Evolutionary conservation across 495 filamentous ascomycete genomes (phyloP).

Genomic region (Trichoderma gamsii): DNA sequence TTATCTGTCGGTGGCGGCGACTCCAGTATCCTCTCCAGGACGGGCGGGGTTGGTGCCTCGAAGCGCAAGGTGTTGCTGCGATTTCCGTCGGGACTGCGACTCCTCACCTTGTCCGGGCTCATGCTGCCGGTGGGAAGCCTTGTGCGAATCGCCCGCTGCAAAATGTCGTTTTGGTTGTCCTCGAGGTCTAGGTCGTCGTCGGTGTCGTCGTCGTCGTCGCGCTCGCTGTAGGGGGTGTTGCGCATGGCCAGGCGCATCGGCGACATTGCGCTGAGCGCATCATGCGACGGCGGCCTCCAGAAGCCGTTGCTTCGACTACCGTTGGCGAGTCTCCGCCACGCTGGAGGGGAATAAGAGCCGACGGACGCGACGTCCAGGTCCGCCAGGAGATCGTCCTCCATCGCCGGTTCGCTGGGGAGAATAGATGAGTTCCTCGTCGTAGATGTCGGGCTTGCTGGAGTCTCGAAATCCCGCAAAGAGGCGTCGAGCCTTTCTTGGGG

Average conservation of each 20-base stretch:
- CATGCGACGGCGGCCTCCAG: slow-evolving; percentile 39
- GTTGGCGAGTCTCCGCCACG: slow-evolving; percentile 48
- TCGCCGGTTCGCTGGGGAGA: slow-evolving; percentile 38
- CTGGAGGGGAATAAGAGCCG: slow-evolving; percentile 52
- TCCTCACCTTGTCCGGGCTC: slow-evolving; percentile 44
- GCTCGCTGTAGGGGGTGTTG: slow-evolving; percentile 18
- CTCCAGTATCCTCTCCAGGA: slow-evolving; percentile 22
- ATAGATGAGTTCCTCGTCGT: slow-evolving; percentile 32
- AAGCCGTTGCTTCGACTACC: slow-evolving; percentile 51
- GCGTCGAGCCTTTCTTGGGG: slow-evolving; percentile 65
- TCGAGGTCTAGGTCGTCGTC: slow-evolving; percentile 32
- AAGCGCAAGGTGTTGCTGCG: neutral
- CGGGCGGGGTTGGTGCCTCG: slow-evolving; percentile 11
- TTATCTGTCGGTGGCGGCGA: slow-evolving; percentile 9
- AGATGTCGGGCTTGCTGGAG: slow-evolving; percentile 31
- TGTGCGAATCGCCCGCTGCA: slow-evolving; percentile 44
- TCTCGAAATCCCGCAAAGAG: slow-evolving; percentile 72
- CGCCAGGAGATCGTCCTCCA: slow-evolving; percentile 30
- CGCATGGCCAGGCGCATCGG: slow-evolving; percentile 18
- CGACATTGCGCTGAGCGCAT: slow-evolving; percentile 27
- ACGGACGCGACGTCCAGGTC: slow-evolving; percentile 31
- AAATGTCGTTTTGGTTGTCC: slow-evolving; percentile 31
- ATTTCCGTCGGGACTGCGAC: slow-evolving; percentile 37
- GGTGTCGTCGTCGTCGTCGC: slow-evolving; percentile 26
- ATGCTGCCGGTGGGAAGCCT: slow-evolving; percentile 47